Base-by-base conservation (phyloP, 768 basidiomycete species). In the Galerina sulciceps region DNA sequence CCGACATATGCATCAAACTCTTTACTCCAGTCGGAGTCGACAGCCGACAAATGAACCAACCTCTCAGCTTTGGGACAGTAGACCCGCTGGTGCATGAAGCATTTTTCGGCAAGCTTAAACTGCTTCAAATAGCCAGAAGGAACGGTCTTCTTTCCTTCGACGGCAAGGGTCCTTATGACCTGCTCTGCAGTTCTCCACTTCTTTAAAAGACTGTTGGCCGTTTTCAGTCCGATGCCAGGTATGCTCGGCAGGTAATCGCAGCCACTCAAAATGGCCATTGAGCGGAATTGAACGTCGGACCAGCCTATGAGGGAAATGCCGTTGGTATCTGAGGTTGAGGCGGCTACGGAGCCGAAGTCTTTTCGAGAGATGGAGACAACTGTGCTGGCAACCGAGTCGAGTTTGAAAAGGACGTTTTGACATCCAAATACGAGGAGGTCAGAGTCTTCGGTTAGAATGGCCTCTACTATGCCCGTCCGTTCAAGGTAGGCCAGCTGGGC, bases 371-470 rank as follows among this genome's bases (percentile, higher is more conserved):
- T 87, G 50, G 81, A 84, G 11, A 83, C 79, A 60, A 90, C 84
- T n/a, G 86, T 87, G 54, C 75, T 80, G 35, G 84, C 81, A 55
- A 82, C 79, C 2, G 79, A 68, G 73, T 99, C 96, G 26, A 99
- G 81, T 74, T 99, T 99, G 82, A 93, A 94, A n/a, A 97, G 83
- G 10, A 97, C 94, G 53, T 84, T 88, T 64, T 83, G 83, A 75
- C 94, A 96, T n/a, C 96, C 97, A 68, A 97, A 99, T 47, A 99
- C 96, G 58, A 99, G 88, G 26, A 99, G 81, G 73, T 99, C 97
- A 0, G 96, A 98, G 75, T 99, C 97, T 75, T 99, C 97, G 1
- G 97, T 99, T 64, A 99, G 84, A 71, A 99, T 89, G 2, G 88
- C 97, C 70, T 96, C 90, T 40, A 94, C 92, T 35, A 91, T 67